These are phyloP conservation scores for Smallanthus sonchifolius DNA, from an alignment of 129 eudicot genomes.

Conservation along the genomic window DNA sequence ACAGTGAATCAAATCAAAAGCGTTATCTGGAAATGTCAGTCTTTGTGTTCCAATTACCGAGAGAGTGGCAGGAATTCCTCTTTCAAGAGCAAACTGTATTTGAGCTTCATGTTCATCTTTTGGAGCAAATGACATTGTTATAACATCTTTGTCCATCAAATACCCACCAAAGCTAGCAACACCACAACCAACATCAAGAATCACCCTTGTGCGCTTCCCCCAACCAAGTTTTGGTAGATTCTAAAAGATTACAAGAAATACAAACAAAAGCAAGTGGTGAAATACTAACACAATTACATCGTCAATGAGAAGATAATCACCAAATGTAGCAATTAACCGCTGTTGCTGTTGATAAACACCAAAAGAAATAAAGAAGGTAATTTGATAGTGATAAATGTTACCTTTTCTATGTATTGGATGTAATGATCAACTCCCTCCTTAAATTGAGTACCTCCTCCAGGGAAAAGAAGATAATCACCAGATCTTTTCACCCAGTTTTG, in stretches of 20 bases:
- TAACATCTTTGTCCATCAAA: constrained; percentile 81
- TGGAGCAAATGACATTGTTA: constrained; percentile 98
- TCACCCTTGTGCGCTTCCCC: constrained; percentile 88
- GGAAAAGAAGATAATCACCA: constrained; percentile 76
- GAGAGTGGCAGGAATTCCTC: constrained; percentile 97
- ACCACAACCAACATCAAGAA: constrained; percentile 99
- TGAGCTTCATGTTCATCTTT: constrained; percentile 99
- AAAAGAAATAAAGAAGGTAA: constrained; percentile 1
- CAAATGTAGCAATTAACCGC: neutral
- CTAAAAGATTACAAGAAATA: constrained; percentile 31
- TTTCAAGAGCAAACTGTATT: constrained; percentile 95
- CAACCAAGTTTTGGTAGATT: constrained; percentile 76
- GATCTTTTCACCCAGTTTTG: constrained; percentile 84
- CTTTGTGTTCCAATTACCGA: constrained; percentile 97
- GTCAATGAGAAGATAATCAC: neutral
- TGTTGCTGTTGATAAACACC: constrained; percentile 2
- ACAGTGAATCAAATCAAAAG: constrained; percentile 87
- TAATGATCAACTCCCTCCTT: constrained; percentile 78
- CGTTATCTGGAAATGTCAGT: constrained; percentile 88
- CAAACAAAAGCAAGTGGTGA: constrained; percentile 11
- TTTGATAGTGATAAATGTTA: constrained; percentile 17
- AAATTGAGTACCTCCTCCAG: constrained; percentile 98
- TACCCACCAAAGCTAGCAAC: constrained; percentile 99
- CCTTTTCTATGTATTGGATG: constrained; percentile 76
- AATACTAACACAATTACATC: neutral